A percentile compares a stretch with the other conserved stretches of the same genome.
phyloP scores from a whole-genome alignment of 805 yeast species.

The Wickerhamiella allomyrinae region DNA sequence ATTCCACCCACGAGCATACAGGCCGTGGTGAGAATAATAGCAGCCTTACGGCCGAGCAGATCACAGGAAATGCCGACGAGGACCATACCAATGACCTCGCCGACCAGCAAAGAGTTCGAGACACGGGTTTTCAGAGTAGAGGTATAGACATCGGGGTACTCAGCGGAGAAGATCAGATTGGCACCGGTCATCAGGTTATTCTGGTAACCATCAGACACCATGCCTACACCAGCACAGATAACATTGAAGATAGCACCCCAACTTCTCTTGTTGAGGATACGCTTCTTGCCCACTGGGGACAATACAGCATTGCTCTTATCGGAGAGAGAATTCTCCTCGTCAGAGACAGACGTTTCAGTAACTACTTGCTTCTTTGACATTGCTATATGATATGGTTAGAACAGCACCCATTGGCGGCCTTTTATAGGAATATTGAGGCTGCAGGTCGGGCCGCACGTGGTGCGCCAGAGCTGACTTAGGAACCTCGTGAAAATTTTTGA shows the following conservation, averaged over 20 bases:
- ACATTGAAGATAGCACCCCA: constrained; percentile 1
- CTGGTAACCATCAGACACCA: constrained; percentile 66
- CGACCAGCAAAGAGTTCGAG: constrained; percentile 53
- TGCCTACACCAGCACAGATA: constrained; percentile 53
- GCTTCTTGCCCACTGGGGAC: background rate
- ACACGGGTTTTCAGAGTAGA: constrained; percentile 46
- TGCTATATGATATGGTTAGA: background rate
- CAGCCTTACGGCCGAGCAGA: constrained; percentile 49
- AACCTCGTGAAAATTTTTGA: too few species aligned
- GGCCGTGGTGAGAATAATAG: constrained; percentile 47
- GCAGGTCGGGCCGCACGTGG: background rate
- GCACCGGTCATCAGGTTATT: constrained; percentile 60
- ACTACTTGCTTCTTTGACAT: background rate
- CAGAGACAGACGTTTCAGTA: background rate
- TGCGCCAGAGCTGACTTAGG: too few species aligned
- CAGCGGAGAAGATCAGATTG: constrained; percentile 38
- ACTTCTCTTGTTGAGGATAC: background rate
- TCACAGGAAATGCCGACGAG: constrained; percentile 49
- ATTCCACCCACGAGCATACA: constrained; percentile 50
- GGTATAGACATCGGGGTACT: constrained; percentile 33
- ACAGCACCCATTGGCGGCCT: too few species aligned
- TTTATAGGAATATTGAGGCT: background rate
- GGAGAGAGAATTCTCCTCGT: background rate
- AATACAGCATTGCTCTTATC: background rate
- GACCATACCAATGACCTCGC: constrained; percentile 61